Percentiles rank a stretch among this genome's conserved stretches.
These are phyloP conservation scores for Ogataea zsoltii DNA, from an alignment of 805 yeast genomes.

Conservation along the genomic window DNA sequence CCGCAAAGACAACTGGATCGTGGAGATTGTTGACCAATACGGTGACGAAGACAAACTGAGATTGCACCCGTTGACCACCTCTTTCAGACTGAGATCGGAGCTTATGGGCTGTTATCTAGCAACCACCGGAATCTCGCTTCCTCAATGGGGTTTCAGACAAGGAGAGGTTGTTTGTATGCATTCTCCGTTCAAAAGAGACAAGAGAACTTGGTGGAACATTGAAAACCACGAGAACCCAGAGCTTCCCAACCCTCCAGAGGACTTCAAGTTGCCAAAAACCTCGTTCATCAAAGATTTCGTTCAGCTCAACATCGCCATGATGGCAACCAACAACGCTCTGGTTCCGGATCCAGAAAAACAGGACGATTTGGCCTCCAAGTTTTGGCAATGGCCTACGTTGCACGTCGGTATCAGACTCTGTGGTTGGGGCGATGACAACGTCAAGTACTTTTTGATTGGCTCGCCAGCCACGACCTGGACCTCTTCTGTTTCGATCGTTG, in stretches of 20 bases:
- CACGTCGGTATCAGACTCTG: conserved; percentile 75
- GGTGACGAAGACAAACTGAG: conserved; percentile 50
- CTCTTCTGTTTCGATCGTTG: conserved; percentile 59
- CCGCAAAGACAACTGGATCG: conserved; percentile 83
- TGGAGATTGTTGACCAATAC: conserved; percentile 73
- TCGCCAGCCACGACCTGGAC: conserved; percentile 81
- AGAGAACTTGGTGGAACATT: conserved; percentile 87
- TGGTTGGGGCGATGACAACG: conserved; percentile 60
- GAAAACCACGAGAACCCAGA: conserved; percentile 65
- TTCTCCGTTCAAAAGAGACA: conserved; percentile 68
- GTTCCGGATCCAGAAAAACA: conserved; percentile 76
- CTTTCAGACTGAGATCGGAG: conserved; percentile 66
- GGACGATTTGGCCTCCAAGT: conserved; percentile 68
- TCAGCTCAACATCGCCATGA: conserved; percentile 79
- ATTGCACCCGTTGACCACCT: conserved; percentile 75
- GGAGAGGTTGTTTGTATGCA: conserved; percentile 84
- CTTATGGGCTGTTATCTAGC: conserved; percentile 73
- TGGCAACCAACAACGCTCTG: conserved; percentile 81
- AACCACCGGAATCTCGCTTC: conserved; percentile 67
- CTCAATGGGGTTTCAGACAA: conserved; percentile 85
- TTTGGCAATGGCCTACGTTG: conserved; percentile 91
- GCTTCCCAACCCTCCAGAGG: conserved; percentile 60
- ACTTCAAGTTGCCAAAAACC: conserved; percentile 70
- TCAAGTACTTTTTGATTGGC: conserved; percentile 69
- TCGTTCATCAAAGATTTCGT: conserved; percentile 75